These are phyloP conservation scores for Diversispora epigaea DNA, from an alignment of 192 early-diverging fungal species.

Conservation along the genomic window DNA sequence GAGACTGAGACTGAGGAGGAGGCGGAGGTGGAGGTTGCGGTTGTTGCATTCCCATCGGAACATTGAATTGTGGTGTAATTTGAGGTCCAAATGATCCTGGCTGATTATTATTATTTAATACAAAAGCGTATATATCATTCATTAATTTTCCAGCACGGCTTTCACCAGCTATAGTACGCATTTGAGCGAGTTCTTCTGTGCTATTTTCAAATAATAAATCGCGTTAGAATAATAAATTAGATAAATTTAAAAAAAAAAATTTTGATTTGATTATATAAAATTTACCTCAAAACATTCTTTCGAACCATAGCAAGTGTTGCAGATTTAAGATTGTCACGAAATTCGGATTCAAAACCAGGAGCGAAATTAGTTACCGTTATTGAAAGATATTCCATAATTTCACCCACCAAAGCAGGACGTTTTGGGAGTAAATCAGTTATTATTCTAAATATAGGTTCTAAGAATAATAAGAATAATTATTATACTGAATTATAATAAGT, in stretches of 20 bases:
- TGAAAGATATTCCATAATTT: neutral
- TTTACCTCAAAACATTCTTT: constrained; percentile 9
- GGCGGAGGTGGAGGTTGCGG: too few species aligned
- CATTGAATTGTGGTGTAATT: too few species aligned
- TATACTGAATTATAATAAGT: neutral
- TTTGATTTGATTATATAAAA: neutral
- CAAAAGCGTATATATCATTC: neutral
- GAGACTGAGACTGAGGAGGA: too few species aligned
- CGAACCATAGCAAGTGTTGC: neutral
- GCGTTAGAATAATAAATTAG: neutral
- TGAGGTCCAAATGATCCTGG: too few species aligned
- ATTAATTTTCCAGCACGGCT: neutral
- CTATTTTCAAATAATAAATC: neutral
- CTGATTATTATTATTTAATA: neutral
- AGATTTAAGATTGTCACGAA: constrained; percentile 18
- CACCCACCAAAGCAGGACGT: neutral
- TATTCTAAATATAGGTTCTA: constrained; percentile 3
- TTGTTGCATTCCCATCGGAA: too few species aligned
- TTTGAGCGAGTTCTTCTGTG: neutral
- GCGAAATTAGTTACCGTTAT: neutral
- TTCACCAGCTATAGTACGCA: neutral
- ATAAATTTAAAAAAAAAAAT: neutral
- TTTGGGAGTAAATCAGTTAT: neutral
- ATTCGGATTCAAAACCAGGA: constrained; percentile 5
- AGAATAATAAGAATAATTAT: neutral